Conservation (phyloP, 2,329 filamentous ascomycete genomes). For the Aspergillus amoenus region DNA sequence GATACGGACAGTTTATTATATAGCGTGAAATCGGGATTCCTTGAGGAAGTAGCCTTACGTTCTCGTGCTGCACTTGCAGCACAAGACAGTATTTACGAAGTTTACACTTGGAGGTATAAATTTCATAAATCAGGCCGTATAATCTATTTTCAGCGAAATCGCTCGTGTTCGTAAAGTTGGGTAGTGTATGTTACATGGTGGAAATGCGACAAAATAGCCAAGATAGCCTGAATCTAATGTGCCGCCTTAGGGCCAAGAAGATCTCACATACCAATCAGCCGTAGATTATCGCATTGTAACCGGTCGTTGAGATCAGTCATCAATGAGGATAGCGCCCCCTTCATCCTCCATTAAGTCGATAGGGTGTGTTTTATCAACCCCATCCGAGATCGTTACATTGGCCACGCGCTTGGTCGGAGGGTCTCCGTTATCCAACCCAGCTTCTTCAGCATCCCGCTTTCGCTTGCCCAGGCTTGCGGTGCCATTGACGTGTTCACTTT, state of each 20-base stretch:
- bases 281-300: background rate
- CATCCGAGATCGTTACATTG: conserved; percentile 39
- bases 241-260: background rate
- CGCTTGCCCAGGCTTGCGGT: conserved; percentile 31
- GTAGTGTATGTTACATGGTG: conserved; percentile 20
- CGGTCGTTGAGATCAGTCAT: conserved; percentile 28
- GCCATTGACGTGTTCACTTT: conserved; percentile 29
- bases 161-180: conserved; percentile 9
- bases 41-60: background rate
- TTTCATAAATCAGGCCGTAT: background rate
- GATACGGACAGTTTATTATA: background rate
- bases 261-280: background rate
- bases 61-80: background rate
- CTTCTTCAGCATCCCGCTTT: conserved; percentile 49
- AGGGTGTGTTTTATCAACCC: conserved; percentile 33
- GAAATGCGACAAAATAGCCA: conserved; percentile 5
- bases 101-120: background rate
- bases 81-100: background rate
- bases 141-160: conserved; percentile 11
- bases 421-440: conserved; percentile 33
- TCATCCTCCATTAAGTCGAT: conserved; percentile 51
- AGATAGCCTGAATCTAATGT: background rate
- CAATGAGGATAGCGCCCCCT: conserved; percentile 66
- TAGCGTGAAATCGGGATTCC: background rate
- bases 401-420: conserved; percentile 45